Conservation (phyloP, 371 early-diverging fungal species). For the Mucor mucedo region DNA sequence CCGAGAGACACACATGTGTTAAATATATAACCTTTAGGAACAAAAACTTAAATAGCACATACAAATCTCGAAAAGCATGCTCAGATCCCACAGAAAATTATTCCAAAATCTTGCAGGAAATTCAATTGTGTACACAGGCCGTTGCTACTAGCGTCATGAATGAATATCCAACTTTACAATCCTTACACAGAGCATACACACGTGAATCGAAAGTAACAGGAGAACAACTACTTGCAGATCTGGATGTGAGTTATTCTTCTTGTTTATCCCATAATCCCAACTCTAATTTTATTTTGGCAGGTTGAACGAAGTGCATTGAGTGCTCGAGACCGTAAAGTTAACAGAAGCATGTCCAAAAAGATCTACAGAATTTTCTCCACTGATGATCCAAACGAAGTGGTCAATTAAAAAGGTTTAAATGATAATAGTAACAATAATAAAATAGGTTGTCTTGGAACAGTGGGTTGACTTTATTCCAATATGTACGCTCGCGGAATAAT, state of each 20-base stretch:
- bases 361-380: conserved; percentile 60
- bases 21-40: neutral
- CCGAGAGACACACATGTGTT: too few species aligned
- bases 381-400: conserved; percentile 48
- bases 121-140: conserved; percentile 63
- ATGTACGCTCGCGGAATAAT: too few species aligned
- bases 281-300: conserved; percentile 8
- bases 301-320: conserved; percentile 42
- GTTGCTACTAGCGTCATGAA: conserved; percentile 61
- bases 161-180: conserved; percentile 60
- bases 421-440: too few species aligned
- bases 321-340: conserved; percentile 40
- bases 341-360: conserved; percentile 57
- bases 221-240: conserved; percentile 53
- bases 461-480: too few species aligned
- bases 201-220: conserved; percentile 14
- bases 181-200: conserved; percentile 60
- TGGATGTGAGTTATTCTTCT: conserved; percentile 47
- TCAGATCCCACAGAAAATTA: conserved; percentile 60
- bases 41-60: conserved; percentile 23
- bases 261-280: neutral
- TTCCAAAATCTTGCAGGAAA: conserved; percentile 68
- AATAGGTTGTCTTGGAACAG: too few species aligned
- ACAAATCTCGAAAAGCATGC: conserved; percentile 56
- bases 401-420: conserved; percentile 10